A percentile compares a stretch with the other conserved stretches of the same genome.
These are phyloP conservation scores for Epichloe brachyelytri DNA, from an alignment of 2,329 filamentous ascomycete species.

Conservation along the genomic window DNA sequence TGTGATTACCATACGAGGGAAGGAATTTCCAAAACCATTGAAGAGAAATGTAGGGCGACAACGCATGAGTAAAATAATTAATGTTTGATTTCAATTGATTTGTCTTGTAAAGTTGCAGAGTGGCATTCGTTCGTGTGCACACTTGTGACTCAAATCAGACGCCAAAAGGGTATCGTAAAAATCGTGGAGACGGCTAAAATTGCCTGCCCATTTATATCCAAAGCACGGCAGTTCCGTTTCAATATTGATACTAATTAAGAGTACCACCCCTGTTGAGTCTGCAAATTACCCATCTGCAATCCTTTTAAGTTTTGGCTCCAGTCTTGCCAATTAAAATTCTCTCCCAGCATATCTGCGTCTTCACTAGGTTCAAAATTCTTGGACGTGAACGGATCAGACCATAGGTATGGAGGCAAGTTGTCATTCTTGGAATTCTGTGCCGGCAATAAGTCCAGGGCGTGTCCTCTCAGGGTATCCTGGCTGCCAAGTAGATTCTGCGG, in stretches of 20 bases:
- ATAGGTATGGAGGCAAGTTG: conserved; percentile 28
- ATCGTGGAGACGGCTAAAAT: neutral
- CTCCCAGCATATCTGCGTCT: conserved; percentile 27
- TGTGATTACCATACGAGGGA: neutral
- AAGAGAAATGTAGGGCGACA: too few species aligned
- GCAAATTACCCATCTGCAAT: conserved; percentile 21
- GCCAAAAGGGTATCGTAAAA: neutral
- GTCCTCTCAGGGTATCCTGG: conserved; percentile 9
- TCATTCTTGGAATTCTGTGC: conserved; percentile 19
- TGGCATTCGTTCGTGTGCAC: too few species aligned
- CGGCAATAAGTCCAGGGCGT: conserved; percentile 9
- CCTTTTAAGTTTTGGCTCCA: conserved; percentile 32
- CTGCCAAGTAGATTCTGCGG: neutral
- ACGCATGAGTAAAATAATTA: too few species aligned
- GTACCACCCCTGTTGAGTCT: conserved; percentile 13
- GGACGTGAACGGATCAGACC: conserved; percentile 22
- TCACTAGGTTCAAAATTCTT: conserved; percentile 17
- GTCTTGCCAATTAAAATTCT: conserved; percentile 35
- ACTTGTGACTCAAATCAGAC: neutral
- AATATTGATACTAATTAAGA: neutral
- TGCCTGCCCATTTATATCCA: too few species aligned
- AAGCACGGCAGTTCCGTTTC: neutral
- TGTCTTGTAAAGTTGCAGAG: too few species aligned
- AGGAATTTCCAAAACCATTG: too few species aligned
- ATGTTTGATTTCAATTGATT: too few species aligned